These are phyloP conservation scores for Penicillium rolfsii DNA, from an alignment of 2,329 filamentous ascomycete genomes.

Conservation along the genomic window DNA sequence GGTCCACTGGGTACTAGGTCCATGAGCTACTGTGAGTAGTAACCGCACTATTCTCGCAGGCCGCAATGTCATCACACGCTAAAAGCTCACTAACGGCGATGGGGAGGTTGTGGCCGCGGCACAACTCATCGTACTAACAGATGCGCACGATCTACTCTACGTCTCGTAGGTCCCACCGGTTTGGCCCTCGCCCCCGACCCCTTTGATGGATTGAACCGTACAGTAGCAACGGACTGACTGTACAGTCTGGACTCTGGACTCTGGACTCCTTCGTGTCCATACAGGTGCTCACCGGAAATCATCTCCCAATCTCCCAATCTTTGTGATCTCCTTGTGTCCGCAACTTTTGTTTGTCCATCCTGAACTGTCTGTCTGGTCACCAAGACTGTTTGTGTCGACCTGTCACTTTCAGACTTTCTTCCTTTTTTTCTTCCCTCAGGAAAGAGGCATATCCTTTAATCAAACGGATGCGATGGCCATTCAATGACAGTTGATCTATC, in stretches of 20 bases:
- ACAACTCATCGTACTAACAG: slow-evolving; percentile 6
- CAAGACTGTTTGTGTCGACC: background rate
- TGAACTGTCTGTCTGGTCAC: background rate
- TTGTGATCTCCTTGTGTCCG: background rate
- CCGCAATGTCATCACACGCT: background rate
- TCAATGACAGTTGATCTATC: background rate
- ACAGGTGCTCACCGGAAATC: background rate
- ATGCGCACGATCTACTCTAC: slow-evolving; percentile 11
- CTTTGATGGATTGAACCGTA: background rate
- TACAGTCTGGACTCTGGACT: background rate
- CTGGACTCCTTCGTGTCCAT: background rate
- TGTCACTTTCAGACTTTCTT: background rate
- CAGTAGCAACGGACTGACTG: too few species aligned
- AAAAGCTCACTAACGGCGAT: background rate
- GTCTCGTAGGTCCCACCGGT: slow-evolving; percentile 7
- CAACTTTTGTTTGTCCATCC: background rate
- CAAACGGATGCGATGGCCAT: background rate
- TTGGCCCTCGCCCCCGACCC: background rate
- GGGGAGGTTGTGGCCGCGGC: background rate
- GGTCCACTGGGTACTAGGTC: background rate
- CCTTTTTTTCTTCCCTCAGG: background rate
- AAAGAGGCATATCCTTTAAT: background rate
- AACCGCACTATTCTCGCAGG: too few species aligned
- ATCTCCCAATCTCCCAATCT: too few species aligned
- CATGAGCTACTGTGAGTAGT: too few species aligned